These are phyloP conservation scores for Ganoderma boninense DNA, from an alignment of 1,284 basidiomycete species.

Conservation along the genomic window DNA sequence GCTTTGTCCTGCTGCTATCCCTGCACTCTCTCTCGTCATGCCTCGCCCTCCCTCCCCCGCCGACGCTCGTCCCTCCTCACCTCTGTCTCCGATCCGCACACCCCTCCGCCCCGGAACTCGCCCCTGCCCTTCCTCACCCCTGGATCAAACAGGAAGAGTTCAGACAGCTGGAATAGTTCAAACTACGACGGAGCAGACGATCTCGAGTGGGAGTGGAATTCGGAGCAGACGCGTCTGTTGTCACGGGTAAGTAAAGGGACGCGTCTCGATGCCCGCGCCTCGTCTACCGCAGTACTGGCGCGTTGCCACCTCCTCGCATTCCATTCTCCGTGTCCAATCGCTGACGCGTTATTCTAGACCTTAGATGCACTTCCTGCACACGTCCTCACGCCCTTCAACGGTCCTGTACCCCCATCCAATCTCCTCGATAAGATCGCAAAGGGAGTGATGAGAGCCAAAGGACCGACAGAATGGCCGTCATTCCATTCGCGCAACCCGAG, in stretches of 20 bases:
- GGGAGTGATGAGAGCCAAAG: constrained; percentile 74
- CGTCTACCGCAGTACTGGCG: constrained; percentile 3
- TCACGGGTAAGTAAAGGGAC: constrained; percentile 59
- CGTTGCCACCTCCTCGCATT: constrained; percentile 13
- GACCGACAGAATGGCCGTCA: constrained; percentile 80
- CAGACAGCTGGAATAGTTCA: constrained; percentile 85
- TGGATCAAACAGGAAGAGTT: constrained; percentile 70
- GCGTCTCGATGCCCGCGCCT: constrained; percentile 14
- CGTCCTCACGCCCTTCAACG: constrained; percentile 82
- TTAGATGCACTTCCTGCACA: constrained; percentile 84
- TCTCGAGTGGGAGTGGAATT: constrained; percentile 74
- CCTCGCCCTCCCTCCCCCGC: constrained; percentile 45
- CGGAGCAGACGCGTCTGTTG: constrained; percentile 72
- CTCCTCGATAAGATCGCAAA: constrained; percentile 84
- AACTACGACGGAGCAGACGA: constrained; percentile 68
- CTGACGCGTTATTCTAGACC: constrained; percentile 55
- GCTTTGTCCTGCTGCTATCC: constrained; percentile 42
- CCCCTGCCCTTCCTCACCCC: constrained; percentile 51
- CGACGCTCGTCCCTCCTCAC: constrained; percentile 42
- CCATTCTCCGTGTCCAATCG: constrained; percentile 13
- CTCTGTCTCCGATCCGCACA: constrained; percentile 45
- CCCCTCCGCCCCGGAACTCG: constrained; percentile 47
- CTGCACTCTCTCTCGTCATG: constrained; percentile 47
- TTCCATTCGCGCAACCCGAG: constrained; percentile 78
- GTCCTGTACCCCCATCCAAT: constrained; percentile 81